These are phyloP conservation scores for Eustoma russellianum DNA, from an alignment of 257 asterid genomes.

Conservation along the genomic window DNA sequence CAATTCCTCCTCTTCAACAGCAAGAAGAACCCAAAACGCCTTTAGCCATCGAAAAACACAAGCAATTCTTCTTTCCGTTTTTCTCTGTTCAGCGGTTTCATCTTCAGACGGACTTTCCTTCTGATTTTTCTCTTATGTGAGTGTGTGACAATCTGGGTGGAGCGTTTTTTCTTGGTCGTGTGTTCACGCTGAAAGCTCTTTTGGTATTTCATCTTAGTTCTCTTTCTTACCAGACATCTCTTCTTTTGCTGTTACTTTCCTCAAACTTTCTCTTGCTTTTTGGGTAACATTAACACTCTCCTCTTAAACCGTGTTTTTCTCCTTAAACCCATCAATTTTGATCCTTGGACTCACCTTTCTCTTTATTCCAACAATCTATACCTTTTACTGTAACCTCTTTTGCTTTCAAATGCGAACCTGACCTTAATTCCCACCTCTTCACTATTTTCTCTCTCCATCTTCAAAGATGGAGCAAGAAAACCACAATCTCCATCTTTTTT, in stretches of 20 bases:
- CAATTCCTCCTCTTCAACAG: background rate
- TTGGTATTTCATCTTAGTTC: conserved; percentile 7
- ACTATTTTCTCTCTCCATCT: background rate
- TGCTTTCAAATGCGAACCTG: conserved; percentile 65
- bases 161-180: background rate
- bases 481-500: conserved; percentile 24
- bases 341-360: conserved; percentile 35
- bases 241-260: conserved; percentile 19
- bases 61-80: background rate
- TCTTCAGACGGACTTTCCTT: background rate
- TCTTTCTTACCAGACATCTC: conserved; percentile 13
- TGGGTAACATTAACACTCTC: background rate
- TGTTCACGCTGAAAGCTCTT: conserved; percentile 4
- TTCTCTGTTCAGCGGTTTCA: background rate
- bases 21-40: too few species aligned
- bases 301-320: conserved; percentile 9
- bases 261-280: conserved; percentile 11
- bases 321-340: background rate
- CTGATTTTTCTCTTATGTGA: too few species aligned
- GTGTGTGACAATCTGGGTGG: background rate
- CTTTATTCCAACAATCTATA: conserved; percentile 44
- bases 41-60: background rate
- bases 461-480: conserved; percentile 9
- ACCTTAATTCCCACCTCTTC: conserved; percentile 8
- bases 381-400: conserved; percentile 18